Evolutionary conservation across 345 rosid genomes (phyloP).

Genomic region (Psidium friedrichsthalianum): DNA sequence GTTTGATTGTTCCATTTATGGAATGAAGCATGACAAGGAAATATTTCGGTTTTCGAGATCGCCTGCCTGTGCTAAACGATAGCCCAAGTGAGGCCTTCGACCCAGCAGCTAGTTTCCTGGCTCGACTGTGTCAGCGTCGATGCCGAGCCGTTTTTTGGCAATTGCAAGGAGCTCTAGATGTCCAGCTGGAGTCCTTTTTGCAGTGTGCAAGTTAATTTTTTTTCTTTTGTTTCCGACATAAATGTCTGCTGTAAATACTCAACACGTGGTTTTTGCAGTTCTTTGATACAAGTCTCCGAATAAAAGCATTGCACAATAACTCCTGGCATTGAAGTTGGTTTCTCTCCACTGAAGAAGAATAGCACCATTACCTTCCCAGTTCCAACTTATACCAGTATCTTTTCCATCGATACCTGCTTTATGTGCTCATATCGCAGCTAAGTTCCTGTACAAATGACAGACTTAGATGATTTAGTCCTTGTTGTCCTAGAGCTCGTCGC

Average conservation of each 20-base stretch:
- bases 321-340: not conserved
- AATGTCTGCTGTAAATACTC: not conserved
- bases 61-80: constrained; percentile 57
- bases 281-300: not conserved
- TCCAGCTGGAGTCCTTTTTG: not conserved
- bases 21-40: constrained; percentile 51
- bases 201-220: not conserved
- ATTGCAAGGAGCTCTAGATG: not conserved
- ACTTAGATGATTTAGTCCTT: not conserved
- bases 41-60: constrained; percentile 49
- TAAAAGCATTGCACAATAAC: not conserved
- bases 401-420: not conserved
- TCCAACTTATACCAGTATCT: not conserved
- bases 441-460: not conserved
- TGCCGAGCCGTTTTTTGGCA: constrained; percentile 5
- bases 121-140: constrained; percentile 33
- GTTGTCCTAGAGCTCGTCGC: not conserved
- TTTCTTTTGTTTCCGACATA: not conserved
- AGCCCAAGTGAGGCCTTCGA: constrained; percentile 59
- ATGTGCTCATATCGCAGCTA: not conserved
- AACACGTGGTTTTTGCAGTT: not conserved
- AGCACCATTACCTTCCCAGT: not conserved
- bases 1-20: constrained; percentile 45
- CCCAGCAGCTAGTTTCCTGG: constrained; percentile 58
- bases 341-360: not conserved